Base-by-base conservation (phyloP, 805 yeast genomes). In the Starmera caribaea region DNA sequence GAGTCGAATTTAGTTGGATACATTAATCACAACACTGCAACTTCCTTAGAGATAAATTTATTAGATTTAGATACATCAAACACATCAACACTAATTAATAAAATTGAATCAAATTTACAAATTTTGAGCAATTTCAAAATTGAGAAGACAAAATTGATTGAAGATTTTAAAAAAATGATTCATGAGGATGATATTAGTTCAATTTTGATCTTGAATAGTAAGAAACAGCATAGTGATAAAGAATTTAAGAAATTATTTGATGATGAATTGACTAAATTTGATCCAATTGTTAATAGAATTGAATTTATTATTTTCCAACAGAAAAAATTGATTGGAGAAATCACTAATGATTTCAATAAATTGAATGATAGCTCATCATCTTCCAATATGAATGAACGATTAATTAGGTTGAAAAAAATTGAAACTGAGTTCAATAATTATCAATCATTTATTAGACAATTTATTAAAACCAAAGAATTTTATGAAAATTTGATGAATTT, bases 181-280 rank as follows among this genome's bases (percentile, higher is more conserved):
- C 92, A 80, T 50, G 68, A 71, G 12, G 97, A 90, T 60, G 97
- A 90, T 54, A 86, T 88, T 37, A 81, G 95, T 0, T 79, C 81
- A 39, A 65, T 80, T 11, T 66, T 90, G 28, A 73, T 90, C 8
- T 64, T 80, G 46, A 81, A 84, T 54, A 76, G 73, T 44, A 69
- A 73, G 34, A 71, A 69, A 31, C 63, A 14, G n/a, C 16, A 46
- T 14, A 44, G 76, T 5, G 76, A 74, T 8, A 68, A 73, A 35
- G 88, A 81, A 42, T 66, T 76, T 43, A 70, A 69, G 46, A 63
- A 70, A 9, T 55, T 82, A 12, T 88, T 89, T 54, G 73, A 76
- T 14, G 71, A 73, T 41, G 96, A 87, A 55, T 62, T 90, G 45
- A 73, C 69, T 37, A 90, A 90, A 58, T 90, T 87, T 58, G 74